These are phyloP conservation scores for Mucor piriformis DNA, from an alignment of 371 early-diverging fungal genomes.

Conservation along the genomic window DNA sequence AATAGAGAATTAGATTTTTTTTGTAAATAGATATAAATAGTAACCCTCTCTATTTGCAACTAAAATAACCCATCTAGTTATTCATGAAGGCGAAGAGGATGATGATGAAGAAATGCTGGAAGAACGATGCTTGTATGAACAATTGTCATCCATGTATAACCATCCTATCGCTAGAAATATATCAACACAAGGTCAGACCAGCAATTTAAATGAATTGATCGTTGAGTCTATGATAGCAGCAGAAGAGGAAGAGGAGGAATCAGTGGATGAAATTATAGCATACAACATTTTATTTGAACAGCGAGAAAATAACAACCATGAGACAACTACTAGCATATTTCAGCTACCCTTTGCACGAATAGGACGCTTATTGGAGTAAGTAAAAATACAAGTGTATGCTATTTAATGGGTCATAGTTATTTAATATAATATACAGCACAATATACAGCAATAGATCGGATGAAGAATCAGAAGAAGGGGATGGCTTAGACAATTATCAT, in stretches of 20 bases:
- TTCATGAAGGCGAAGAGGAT: conserved; percentile 6
- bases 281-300: conserved; percentile 8
- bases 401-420: too few relatives aligned
- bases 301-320: neutral
- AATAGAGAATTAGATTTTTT: conserved; percentile 4
- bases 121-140: conserved; percentile 16
- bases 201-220: neutral
- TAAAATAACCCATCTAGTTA: neutral
- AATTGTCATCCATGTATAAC: conserved; percentile 10
- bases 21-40: neutral
- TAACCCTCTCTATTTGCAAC: neutral
- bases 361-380: conserved; percentile 10
- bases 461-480: conserved; percentile 14
- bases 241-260: neutral
- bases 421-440: neutral
- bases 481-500: neutral
- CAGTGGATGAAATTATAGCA: neutral
- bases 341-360: conserved; percentile 12
- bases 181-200: neutral
- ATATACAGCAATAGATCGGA: conserved; percentile 10
- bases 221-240: neutral
- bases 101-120: conserved; percentile 11
- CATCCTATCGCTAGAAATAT: conserved; percentile 7
- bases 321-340: conserved; percentile 1
- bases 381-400: neutral